Evolutionary conservation across 306 rosid species (phyloP), one percentile per base, ranked within the genome.

Genomic region (Sophora flavescens): DNA sequence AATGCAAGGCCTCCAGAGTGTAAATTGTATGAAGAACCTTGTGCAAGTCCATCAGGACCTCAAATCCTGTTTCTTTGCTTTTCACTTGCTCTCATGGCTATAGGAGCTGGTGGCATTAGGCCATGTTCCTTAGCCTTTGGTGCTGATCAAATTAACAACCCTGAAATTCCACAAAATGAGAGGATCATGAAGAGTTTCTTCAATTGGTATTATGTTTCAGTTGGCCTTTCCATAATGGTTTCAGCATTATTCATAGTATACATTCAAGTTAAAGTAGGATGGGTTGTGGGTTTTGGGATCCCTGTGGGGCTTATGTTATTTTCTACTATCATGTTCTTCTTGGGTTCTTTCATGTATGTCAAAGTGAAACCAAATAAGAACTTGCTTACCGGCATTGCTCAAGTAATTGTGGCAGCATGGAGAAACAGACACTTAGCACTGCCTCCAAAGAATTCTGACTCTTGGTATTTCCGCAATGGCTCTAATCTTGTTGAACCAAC

Each of bases 61-160:
- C 97, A 91, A 71, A 63, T 82, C 5, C 9, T 85, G 72, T 82
- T 91, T 69, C 84, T 90, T 8, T 74, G 76, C 14, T 54, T 86
- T 45, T 76, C 96, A 30, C 83, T 90, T 79, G 70, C 39, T 67
- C 84, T 94, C 32, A 91, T 89, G 93, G 74, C 96, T 22, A 32
- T 90, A 3, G 98, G 96, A 73, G 89, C 96, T 0, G 95, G 93
- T 9, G 98, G 97, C 33, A 84, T 94, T 61, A 87, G 86, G 77
- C 91, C 97, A 26, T 89, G 98, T 41, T 86, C 96, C 30, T 44
- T 90, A 35, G 95, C 96, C 39, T 91, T 91, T 54, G 91, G 88
- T 3, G 95, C 95, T n/a, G 91, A 94, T 59, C 93, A 89, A 81
- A 35, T 90, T 1, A 39, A 78, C 84, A 77, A 84, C 33, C 87